Evolutionary conservation across 768 basidiomycete species (phyloP), one percentile per base, ranked within the genome.

Genomic region (Nidularia sp.): DNA sequence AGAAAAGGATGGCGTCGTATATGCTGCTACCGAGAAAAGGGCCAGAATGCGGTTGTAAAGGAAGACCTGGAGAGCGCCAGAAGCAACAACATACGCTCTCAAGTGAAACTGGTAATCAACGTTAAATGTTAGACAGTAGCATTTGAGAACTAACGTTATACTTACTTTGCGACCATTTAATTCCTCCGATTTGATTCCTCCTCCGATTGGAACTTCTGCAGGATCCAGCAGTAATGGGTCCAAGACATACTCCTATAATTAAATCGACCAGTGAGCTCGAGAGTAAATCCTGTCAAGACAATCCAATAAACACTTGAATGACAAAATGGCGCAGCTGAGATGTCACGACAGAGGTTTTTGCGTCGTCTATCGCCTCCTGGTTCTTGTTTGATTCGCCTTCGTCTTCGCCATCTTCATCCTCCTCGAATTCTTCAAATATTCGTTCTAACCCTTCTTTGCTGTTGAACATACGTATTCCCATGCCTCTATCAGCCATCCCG

Each of bases 281-380:
- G 12, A 48, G 47, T 4, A 48, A 48, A 12, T 31, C 12, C 13
- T 12, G n/a, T 31, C 13, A 12, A 31, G 13, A 13, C 15, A 6
- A 29, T 29, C 25, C 25, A 29, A 29, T 29, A 57, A 63, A 55
- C 55, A 93, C 96, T 84, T 98, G 97, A 35, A 98, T 84, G 13
- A 99, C 93, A 67, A 98, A 99, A 67, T 98, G 92, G 25, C 96
- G 81, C 43, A 99, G 75, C 59, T 97, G 96, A 7, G 91, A 93
- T 9, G 85, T 88, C 50, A 84, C 76, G 3, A 98, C 81, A 5
- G 83, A 75, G 0, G 83, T 88, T 22, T 64, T 68, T 34, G 64
- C 55, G 35, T 68, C 66, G 32, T 70, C 64, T 5, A 61, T 62
- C 3, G 66, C 63, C 32, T 77, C 75, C 25, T 69, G 72, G 2